Evolutionary conservation across 305 asterid genomes (phyloP), one percentile per base, ranked within the genome.

Genomic region (Solanum hybrid): DNA sequence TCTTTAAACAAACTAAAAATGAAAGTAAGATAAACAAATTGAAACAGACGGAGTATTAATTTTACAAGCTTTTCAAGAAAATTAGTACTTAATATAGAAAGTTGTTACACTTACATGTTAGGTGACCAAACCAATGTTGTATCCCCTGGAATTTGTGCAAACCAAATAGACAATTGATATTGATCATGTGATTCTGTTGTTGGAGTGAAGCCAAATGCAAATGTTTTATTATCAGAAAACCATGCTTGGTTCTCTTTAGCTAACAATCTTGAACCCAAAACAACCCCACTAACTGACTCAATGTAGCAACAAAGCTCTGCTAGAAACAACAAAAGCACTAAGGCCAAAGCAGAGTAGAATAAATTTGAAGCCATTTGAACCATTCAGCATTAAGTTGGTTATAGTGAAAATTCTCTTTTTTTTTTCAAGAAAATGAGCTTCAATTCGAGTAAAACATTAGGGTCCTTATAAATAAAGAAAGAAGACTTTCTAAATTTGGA

Each of bases 81-180:
- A 45, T 72, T 71, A 69, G 4, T 5, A 56, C 56, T 56, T 10
- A 77, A 88, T 34, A 7, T 36, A 31, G 2, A n/a, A 90, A 56
- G 60, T 27, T 38, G 37, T 15, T 86, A 75, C 3, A 90, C 98
- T 94, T 93, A 96, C 99, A 91, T 90, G 76, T 92, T 90, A n/a
- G 97, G 91, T 1, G 98, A 94, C 99, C 98, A 97, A 90, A 95
- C 99, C 19, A 96, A 87, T 15, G 93, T 93, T 66, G 93, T 94
- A 90, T 96, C 98, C 10, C 95, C 98, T 4, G 98, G 98, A 38
- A 97, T 93, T 45, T 93, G 93, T 0, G 95, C 95, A 87, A 95
- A 97, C 99, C 99, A 97, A 77, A 97, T 92, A 40, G 94, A 95
- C 92, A 97, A 85, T 40, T 81, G 94, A 91, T 94, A 95, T 66